Evolutionary conservation across 2,329 filamentous ascomycete species (phyloP).

Genomic region (Zalaria obscura): DNA sequence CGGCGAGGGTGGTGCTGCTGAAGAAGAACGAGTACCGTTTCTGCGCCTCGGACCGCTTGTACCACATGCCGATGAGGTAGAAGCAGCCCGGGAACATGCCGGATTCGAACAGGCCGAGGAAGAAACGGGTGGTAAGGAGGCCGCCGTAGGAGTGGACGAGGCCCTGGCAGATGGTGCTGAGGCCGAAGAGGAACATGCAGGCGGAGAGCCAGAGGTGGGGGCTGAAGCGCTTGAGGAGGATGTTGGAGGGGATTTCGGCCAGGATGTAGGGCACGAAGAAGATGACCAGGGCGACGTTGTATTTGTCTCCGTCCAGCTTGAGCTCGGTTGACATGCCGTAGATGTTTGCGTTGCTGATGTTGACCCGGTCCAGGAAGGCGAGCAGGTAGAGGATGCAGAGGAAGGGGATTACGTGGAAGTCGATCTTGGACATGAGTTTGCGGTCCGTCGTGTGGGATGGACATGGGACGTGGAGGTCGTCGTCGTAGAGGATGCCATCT

Average conservation of each 20-base stretch:
- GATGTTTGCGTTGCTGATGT: conserved; percentile 39
- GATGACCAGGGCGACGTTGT: conserved; percentile 38
- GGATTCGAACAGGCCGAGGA: conserved; percentile 50
- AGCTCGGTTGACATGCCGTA: conserved; percentile 34
- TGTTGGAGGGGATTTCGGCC: conserved; percentile 39
- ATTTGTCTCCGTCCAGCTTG: conserved; percentile 27
- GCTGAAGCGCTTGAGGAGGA: conserved; percentile 37
- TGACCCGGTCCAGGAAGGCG: conserved; percentile 35
- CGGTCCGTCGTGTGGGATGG: conserved; percentile 35
- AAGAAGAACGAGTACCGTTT: conserved; percentile 93
- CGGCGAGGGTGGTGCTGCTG: conserved; percentile 62
- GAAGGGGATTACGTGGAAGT: conserved; percentile 34
- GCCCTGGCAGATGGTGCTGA: conserved; percentile 63
- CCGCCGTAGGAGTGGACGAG: conserved; percentile 65
- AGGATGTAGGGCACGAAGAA: conserved; percentile 41
- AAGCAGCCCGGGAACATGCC: conserved; percentile 52
- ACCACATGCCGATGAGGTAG: conserved; percentile 53
- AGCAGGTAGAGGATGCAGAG: conserved; percentile 37
- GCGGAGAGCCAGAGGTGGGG: conserved; percentile 37
- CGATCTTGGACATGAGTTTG: conserved; percentile 29
- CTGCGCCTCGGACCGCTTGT: conserved; percentile 74
- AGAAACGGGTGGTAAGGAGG: conserved; percentile 66
- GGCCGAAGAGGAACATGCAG: conserved; percentile 76
- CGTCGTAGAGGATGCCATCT: conserved; percentile 17
- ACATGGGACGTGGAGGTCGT: conserved; percentile 26